Conservation (phyloP, 1,284 basidiomycete genomes). For the Marasmius tenuissimus region DNA sequence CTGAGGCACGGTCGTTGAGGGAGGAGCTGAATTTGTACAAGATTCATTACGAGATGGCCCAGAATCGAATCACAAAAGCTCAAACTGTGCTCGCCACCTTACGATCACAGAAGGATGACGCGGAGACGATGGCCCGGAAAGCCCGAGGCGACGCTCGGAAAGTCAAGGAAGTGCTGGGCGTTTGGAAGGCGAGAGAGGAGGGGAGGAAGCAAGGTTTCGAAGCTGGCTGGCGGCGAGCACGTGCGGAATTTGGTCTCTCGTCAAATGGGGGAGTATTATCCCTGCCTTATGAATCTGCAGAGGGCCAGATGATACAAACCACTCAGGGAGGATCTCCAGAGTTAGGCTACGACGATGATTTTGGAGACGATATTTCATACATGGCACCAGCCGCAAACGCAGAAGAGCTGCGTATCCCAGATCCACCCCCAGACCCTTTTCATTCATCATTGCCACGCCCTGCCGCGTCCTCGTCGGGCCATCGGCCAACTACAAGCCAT, state of each 20-base stretch:
- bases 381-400: neutral
- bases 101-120: conserved; percentile 49
- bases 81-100: conserved; percentile 41
- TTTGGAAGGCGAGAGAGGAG: conserved; percentile 51
- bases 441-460: neutral
- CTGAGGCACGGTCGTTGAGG: conserved; percentile 46
- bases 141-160: conserved; percentile 47
- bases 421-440: neutral
- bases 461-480: neutral
- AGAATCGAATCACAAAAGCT: conserved; percentile 53
- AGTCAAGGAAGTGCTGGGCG: conserved; percentile 44
- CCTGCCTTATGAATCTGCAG: neutral
- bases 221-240: conserved; percentile 51
- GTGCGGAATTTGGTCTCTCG: conserved; percentile 28
- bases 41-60: conserved; percentile 61
- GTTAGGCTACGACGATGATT: neutral
- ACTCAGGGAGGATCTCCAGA: neutral
- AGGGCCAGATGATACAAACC: neutral
- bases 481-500: neutral
- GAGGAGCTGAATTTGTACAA: conserved; percentile 63
- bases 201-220: conserved; percentile 54
- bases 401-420: neutral
- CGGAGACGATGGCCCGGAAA: conserved; percentile 44
- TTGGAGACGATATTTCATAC: neutral
- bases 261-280: neutral